A percentile compares a stretch with the other conserved stretches of the same genome.
Evolutionary conservation across 2,329 filamentous ascomycete species (phyloP).

Genomic region (Cladophialophora carrionii): DNA sequence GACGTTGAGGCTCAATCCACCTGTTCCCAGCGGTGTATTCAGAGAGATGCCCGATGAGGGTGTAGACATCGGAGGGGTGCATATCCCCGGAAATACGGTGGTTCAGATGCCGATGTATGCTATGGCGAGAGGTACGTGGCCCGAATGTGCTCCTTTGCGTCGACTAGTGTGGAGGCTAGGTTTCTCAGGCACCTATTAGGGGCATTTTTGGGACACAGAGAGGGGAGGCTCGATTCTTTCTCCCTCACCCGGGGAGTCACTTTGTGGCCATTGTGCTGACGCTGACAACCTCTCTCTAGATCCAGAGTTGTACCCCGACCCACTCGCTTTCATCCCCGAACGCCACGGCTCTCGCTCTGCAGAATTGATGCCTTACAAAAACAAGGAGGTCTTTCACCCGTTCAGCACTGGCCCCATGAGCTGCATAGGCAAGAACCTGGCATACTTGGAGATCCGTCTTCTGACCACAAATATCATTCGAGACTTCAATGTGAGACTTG

Average conservation of each 20-base stretch:
- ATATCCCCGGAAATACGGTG: conserved; percentile 43
- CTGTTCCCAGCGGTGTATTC: conserved; percentile 45
- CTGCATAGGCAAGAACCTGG: conserved; percentile 42
- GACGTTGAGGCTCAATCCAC: conserved; percentile 49
- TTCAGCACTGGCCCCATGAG: conserved; percentile 42
- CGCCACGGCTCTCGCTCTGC: conserved; percentile 41
- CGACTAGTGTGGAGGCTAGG: background rate
- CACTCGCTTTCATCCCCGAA: conserved; percentile 45
- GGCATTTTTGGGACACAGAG: background rate
- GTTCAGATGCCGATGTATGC: conserved; percentile 37
- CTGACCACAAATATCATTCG: conserved; percentile 35
- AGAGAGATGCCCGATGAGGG: conserved; percentile 47
- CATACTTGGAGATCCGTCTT: conserved; percentile 40
- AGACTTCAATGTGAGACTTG: conserved; percentile 40
- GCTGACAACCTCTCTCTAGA: conserved; percentile 13
- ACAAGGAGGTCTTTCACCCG: conserved; percentile 41
- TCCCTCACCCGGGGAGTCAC: background rate
- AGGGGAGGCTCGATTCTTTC: background rate
- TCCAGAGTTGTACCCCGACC: conserved; percentile 32
- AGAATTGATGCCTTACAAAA: conserved; percentile 43
- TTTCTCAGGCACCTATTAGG: too few relatives aligned
- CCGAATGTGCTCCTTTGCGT: background rate
- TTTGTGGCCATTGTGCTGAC: background rate
- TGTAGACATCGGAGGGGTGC: conserved; percentile 43
- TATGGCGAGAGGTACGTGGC: conserved; percentile 26